Conservation (phyloP, 495 filamentous ascomycete species). For the Podospora pseudopauciseta region DNA sequence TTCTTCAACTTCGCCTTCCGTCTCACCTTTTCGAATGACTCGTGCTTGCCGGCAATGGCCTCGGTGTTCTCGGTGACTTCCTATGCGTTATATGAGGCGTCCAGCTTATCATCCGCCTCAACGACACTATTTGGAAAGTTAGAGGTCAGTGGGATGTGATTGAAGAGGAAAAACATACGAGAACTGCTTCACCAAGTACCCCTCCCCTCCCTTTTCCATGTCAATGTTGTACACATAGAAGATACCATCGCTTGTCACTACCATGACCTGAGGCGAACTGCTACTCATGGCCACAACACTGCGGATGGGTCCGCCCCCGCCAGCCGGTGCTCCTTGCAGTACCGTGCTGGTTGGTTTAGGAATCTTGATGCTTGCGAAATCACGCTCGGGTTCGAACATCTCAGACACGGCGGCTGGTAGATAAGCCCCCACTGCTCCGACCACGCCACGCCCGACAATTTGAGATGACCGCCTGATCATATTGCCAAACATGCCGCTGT, state of each 20-base stretch:
- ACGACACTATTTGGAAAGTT: constrained; percentile 38
- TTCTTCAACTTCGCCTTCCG: neutral
- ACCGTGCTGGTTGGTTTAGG: constrained; percentile 54
- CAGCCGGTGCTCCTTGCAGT: constrained; percentile 29
- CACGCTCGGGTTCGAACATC: constrained; percentile 93
- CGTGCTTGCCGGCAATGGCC: neutral
- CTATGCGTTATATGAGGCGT: constrained; percentile 41
- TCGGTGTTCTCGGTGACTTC: neutral
- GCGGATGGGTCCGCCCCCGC: constrained; percentile 41
- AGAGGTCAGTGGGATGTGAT: neutral
- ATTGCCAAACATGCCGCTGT: constrained; percentile 69
- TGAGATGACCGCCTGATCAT: constrained; percentile 97
- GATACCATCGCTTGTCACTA: constrained; percentile 90
- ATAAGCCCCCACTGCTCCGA: constrained; percentile 84
- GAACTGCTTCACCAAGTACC: constrained; percentile 82
- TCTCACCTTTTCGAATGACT: neutral
- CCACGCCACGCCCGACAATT: constrained; percentile 85
- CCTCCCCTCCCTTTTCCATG: constrained; percentile 93
- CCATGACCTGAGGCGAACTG: constrained; percentile 92
- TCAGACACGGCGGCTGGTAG: constrained; percentile 87
- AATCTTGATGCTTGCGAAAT: constrained; percentile 94
- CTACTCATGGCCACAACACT: constrained; percentile 96
- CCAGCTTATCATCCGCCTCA: constrained; percentile 49
- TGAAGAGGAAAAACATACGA: constrained; percentile 54
- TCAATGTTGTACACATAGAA: constrained; percentile 96